A percentile compares a stretch with the other conserved stretches of the same genome.
These are phyloP conservation scores for Eleusine indica DNA, from an alignment of 176 grass and related monocot species.

Conservation along the genomic window DNA sequence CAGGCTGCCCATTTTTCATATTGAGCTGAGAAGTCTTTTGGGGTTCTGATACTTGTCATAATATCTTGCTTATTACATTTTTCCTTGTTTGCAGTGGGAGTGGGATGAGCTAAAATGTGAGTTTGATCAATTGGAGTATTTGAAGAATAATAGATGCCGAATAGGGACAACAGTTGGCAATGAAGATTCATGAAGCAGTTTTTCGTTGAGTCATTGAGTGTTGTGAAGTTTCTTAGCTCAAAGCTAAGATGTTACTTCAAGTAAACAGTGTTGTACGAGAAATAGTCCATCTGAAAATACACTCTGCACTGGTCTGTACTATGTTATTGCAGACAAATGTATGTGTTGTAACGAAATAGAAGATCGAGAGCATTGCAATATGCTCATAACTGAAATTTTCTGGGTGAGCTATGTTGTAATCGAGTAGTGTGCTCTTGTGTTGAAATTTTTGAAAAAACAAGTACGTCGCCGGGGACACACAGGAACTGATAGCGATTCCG, in stretches of 20 bases:
- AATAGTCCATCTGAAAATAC: constrained; percentile 3
- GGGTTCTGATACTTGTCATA: background rate
- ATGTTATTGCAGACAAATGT: background rate
- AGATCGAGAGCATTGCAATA: background rate
- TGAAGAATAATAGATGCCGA: constrained; percentile 73
- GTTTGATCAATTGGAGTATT: constrained; percentile 82
- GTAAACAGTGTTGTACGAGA: background rate
- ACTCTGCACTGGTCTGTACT: background rate
- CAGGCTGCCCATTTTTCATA: background rate
- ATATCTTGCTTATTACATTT: background rate
- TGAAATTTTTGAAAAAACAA: no score
- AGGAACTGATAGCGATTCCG: no score
- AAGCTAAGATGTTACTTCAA: background rate
- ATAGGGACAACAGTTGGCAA: constrained; percentile 19
- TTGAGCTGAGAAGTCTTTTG: background rate
- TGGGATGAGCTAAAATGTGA: constrained; percentile 67
- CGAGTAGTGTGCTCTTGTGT: no score
- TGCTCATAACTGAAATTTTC: background rate
- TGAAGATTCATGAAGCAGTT: background rate
- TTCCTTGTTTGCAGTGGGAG: constrained; percentile 72
- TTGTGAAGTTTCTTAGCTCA: background rate
- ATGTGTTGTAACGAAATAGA: background rate
- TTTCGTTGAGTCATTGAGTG: constrained; percentile 14
- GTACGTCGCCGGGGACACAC: no score
- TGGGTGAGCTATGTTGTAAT: background rate